phyloP scores from a whole-genome alignment of 768 basidiomycete genomes.

The Filobasidium wieringae region DNA sequence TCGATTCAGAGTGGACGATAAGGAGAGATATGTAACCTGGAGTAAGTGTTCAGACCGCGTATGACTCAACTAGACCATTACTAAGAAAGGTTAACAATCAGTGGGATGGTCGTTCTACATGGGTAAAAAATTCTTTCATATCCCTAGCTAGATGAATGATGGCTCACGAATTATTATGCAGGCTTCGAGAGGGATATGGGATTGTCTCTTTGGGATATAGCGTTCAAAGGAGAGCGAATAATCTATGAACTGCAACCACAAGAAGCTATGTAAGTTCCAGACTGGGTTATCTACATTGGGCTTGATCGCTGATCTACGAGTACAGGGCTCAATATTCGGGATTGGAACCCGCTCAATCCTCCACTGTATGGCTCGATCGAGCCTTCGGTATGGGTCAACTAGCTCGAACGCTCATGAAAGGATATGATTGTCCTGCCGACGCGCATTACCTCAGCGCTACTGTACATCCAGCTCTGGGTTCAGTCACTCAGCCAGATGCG shows the following conservation, averaged over 20 bases:
- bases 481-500: slow-evolving; percentile 45
- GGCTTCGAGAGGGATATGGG: slow-evolving; percentile 59
- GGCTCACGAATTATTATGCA: too few relatives aligned
- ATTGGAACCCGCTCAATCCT: slow-evolving; percentile 52
- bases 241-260: slow-evolving; percentile 56
- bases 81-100: not conserved
- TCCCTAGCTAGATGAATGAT: too few relatives aligned
- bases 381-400: slow-evolving; percentile 52
- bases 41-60: slow-evolving; percentile 29
- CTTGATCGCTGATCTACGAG: not conserved
- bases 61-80: not conserved
- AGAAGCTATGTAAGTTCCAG: slow-evolving; percentile 46
- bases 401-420: slow-evolving; percentile 53
- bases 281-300: slow-evolving; percentile 7
- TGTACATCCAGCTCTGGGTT: slow-evolving; percentile 45
- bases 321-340: slow-evolving; percentile 36
- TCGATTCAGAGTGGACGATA: slow-evolving; percentile 49
- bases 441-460: slow-evolving; percentile 53
- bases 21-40: slow-evolving; percentile 52
- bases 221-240: slow-evolving; percentile 50
- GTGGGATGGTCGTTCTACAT: slow-evolving; percentile 56
- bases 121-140: too few relatives aligned
- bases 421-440: slow-evolving; percentile 58
- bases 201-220: slow-evolving; percentile 24
- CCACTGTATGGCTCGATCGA: slow-evolving; percentile 54